Percentiles rank a stretch among this genome's conserved stretches.
These are phyloP conservation scores for Stygiomarasmius scandens DNA, from an alignment of 1,284 basidiomycete species.

Conservation along the genomic window DNA sequence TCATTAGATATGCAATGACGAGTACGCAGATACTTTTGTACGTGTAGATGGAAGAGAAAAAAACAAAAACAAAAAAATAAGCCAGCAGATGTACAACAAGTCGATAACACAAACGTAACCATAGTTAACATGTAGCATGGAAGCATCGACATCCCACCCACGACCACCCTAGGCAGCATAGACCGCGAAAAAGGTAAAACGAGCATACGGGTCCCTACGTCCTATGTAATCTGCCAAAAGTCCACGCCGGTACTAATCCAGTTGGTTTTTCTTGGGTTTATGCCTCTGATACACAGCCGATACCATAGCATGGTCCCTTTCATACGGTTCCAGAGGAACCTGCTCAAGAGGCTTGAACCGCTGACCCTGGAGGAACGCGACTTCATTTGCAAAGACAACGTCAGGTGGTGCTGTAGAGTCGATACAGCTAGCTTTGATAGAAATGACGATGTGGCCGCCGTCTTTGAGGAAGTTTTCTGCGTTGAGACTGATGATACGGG, in stretches of 20 bases:
- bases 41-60: slow-evolving; percentile 1
- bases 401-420: slow-evolving; percentile 93
- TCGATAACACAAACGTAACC: neutral
- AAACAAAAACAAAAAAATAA: neutral
- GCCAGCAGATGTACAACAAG: slow-evolving; percentile 12
- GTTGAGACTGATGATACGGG: slow-evolving; percentile 92
- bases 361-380: slow-evolving; percentile 80
- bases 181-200: neutral
- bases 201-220: neutral
- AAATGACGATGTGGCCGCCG: slow-evolving; percentile 91
- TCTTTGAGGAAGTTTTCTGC: slow-evolving; percentile 97
- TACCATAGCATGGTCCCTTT: slow-evolving; percentile 85
- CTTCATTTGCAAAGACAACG: slow-evolving; percentile 89
- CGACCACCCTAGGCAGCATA: neutral
- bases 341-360: slow-evolving; percentile 94
- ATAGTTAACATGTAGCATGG: slow-evolving; percentile 3
- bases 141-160: neutral
- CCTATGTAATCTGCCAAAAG: neutral
- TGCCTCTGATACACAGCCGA: slow-evolving; percentile 23
- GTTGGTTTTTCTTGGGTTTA: slow-evolving; percentile 12
- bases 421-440: slow-evolving; percentile 99
- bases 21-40: neutral
- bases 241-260: no score
- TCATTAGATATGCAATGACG: neutral
- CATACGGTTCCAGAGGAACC: slow-evolving; percentile 86